Evolutionary conservation across 2,329 filamentous ascomycete genomes (phyloP).

Genomic region (Elsinoe perseae): DNA sequence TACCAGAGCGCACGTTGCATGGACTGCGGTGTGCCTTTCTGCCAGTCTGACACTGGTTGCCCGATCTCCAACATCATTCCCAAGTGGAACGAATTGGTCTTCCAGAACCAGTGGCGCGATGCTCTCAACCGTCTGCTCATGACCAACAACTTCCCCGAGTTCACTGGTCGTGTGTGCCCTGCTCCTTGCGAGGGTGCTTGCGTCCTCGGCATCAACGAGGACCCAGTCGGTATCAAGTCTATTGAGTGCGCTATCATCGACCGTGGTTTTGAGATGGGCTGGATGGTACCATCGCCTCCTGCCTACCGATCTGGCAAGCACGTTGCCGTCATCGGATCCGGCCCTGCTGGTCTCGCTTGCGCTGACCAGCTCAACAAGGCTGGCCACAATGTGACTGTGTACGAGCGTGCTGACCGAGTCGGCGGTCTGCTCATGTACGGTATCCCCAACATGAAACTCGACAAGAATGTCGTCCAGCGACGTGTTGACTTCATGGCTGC

Average conservation of each 20-base stretch:
- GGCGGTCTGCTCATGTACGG: constrained; percentile 97
- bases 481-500: constrained; percentile 90
- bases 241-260: constrained; percentile 98
- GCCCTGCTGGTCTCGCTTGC: constrained; percentile 79
- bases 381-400: constrained; percentile 81
- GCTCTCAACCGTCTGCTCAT: constrained; percentile 84
- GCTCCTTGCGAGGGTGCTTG: constrained; percentile 95
- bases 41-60: constrained; percentile 90
- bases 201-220: constrained; percentile 92
- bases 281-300: constrained; percentile 83
- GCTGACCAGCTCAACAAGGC: constrained; percentile 93
- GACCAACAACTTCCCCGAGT: constrained; percentile 98
- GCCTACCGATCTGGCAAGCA: constrained; percentile 77
- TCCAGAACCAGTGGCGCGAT: constrained; percentile 74
- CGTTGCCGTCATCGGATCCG: constrained; percentile 82
- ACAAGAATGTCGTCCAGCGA: constrained; percentile 94
- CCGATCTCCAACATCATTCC: constrained; percentile 97
- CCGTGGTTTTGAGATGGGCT: constrained; percentile 93
- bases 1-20: constrained; percentile 96
- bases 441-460: constrained; percentile 99
- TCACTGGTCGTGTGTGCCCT: constrained; percentile 93
- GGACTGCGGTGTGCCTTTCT: constrained; percentile 98
- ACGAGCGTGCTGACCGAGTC: constrained; percentile 82
- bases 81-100: constrained; percentile 85
- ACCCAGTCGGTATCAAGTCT: constrained; percentile 95